Evolutionary conservation across 164 flowering plant species (phyloP).

Genomic region (Tetracentron sinense): DNA sequence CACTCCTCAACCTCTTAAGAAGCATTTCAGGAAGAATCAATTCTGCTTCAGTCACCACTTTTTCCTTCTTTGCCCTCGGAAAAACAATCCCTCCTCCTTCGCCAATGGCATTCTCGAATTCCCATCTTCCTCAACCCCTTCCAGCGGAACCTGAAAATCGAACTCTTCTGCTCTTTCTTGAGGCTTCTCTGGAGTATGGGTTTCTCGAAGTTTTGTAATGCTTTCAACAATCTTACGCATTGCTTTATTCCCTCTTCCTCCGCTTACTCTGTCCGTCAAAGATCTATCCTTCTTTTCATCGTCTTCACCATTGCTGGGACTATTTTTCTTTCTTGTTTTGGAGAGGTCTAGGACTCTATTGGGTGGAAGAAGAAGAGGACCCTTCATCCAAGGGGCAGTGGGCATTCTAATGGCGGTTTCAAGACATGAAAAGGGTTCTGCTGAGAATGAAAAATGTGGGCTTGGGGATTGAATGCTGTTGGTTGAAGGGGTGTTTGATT

Average conservation of each 20-base stretch:
- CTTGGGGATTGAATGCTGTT: no score
- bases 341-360: constrained; percentile 43
- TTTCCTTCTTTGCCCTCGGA: constrained; percentile 60
- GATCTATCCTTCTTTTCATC: constrained; percentile 23
- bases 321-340: constrained; percentile 19
- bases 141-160: constrained; percentile 29
- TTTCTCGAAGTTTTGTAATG: constrained; percentile 43
- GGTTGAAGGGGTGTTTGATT: constrained; percentile 7
- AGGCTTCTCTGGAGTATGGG: constrained; percentile 1
- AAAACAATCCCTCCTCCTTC: constrained; percentile 40
- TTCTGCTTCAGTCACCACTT: constrained; percentile 46
- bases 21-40: constrained; percentile 45
- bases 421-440: background rate
- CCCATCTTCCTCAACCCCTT: constrained; percentile 19
- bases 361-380: constrained; percentile 52
- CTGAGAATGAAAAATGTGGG: no score
- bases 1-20: constrained; percentile 62
- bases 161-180: constrained; percentile 12
- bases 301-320: background rate
- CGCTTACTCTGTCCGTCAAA: constrained; percentile 45
- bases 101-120: constrained; percentile 66
- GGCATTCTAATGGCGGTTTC: constrained; percentile 43
- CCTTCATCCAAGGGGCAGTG: constrained; percentile 86
- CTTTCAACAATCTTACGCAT: constrained; percentile 46
- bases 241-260: constrained; percentile 59